Evolutionary conservation across 208 protist genomes (phyloP).

Genomic region (Crithidia fasciculata): DNA sequence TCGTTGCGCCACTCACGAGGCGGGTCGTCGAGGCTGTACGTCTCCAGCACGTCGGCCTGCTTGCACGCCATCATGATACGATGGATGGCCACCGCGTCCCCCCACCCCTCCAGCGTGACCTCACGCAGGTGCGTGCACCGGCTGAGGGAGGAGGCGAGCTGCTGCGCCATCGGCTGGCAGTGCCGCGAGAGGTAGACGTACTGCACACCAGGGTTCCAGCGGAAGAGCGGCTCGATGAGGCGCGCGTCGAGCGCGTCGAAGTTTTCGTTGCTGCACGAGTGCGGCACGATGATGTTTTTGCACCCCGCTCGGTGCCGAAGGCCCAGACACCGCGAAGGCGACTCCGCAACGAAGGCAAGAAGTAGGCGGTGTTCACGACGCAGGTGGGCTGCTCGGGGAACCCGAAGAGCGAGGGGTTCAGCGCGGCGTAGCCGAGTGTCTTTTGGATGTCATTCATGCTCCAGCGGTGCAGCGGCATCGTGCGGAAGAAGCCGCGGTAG

Average conservation of each 20-base stretch:
- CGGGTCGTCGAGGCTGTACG: conserved; percentile 75
- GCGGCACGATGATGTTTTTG: conserved; percentile 83
- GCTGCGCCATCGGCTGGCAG: conserved; percentile 83
- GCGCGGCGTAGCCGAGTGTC: conserved; percentile 76
- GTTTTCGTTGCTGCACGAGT: conserved; percentile 65
- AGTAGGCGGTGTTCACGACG: conserved; percentile 89
- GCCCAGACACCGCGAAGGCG: conserved; percentile 70
- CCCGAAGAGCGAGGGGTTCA: conserved; percentile 86
- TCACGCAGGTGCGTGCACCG: conserved; percentile 64
- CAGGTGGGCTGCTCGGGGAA: conserved; percentile 86
- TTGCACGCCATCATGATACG: conserved; percentile 88
- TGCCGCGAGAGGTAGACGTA: conserved; percentile 85
- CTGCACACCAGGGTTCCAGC: conserved; percentile 88
- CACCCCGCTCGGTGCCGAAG: conserved; percentile 87
- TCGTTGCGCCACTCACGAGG: conserved; percentile 86
- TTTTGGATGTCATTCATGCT: conserved; percentile 70
- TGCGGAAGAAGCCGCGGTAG: conserved; percentile 86
- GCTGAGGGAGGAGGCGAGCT: conserved; percentile 67
- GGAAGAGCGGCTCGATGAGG: conserved; percentile 83
- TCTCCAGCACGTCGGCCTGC: conserved; percentile 80
- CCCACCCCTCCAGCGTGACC: conserved; percentile 87
- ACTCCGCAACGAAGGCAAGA: conserved; percentile 81
- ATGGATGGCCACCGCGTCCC: conserved; percentile 87
- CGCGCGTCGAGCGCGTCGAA: conserved; percentile 86
- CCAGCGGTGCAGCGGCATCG: conserved; percentile 86